Evolutionary conservation across 441 rosid species (phyloP).

Genomic region (Gossypium trilobum): DNA sequence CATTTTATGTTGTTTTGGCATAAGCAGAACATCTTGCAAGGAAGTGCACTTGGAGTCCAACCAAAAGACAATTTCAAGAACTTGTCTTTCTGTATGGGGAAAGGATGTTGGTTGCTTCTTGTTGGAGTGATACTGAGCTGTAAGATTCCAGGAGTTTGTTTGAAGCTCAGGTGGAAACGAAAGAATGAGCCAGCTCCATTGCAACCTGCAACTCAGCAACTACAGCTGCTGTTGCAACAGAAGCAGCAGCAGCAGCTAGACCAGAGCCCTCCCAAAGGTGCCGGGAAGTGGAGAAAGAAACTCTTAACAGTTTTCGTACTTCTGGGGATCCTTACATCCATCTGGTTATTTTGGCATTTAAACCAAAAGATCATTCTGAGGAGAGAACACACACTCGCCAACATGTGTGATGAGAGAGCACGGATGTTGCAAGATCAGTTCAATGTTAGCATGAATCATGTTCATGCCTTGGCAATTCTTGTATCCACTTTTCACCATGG

Average conservation of each 20-base stretch:
- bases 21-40: conserved; percentile 34
- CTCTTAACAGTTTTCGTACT: conserved; percentile 45
- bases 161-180: conserved; percentile 28
- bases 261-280: conserved; percentile 39
- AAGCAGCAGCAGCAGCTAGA: conserved; percentile 41
- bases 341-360: conserved; percentile 61
- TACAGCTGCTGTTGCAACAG: conserved; percentile 35
- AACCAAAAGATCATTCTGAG: conserved; percentile 26
- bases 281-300: conserved; percentile 74
- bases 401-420: conserved; percentile 95
- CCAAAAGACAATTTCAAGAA: conserved; percentile 25
- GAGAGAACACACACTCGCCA: conserved; percentile 67
- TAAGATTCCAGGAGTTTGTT: conserved; percentile 26
- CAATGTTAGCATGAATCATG: conserved; percentile 96
- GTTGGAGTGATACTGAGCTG: conserved; percentile 36
- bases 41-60: conserved; percentile 15
- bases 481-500: conserved; percentile 98
- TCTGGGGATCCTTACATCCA: conserved; percentile 45
- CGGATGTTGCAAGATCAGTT: conserved; percentile 98
- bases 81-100: conserved; percentile 27
- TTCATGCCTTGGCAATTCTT: conserved; percentile 89
- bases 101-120: conserved; percentile 49
- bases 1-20: conserved; percentile 24
- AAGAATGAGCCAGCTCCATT: conserved; percentile 24
- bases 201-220: conserved; percentile 38